These are phyloP conservation scores for Metarhizium sp. DNA, from an alignment of 2,329 filamentous ascomycete genomes.

Conservation along the genomic window DNA sequence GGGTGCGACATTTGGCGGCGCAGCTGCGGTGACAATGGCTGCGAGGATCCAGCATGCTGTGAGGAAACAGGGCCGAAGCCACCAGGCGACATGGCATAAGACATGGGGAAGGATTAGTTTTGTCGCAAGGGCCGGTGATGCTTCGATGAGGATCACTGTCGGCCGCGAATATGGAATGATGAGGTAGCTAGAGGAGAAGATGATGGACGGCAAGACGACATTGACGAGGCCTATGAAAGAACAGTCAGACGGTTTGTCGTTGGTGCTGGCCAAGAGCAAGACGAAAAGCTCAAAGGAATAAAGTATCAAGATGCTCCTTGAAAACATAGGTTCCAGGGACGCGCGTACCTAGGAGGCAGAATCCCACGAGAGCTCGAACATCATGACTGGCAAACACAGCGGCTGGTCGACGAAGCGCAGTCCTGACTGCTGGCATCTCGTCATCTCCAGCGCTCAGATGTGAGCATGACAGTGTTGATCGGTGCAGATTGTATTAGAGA, in stretches of 20 bases:
- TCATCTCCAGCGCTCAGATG: background rate
- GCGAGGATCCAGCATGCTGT: conserved; percentile 19
- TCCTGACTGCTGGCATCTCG: background rate
- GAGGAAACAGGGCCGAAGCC: conserved; percentile 17
- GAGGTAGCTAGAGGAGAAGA: conserved; percentile 24
- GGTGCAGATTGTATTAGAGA: too few species aligned
- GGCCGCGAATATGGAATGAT: conserved; percentile 23
- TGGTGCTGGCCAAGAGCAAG: too few species aligned
- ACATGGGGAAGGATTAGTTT: conserved; percentile 20
- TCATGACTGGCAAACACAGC: background rate
- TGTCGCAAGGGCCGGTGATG: conserved; percentile 18
- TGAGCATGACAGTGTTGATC: background rate
- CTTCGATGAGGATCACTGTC: conserved; percentile 21
- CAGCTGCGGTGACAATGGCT: conserved; percentile 15
- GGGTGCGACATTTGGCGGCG: conserved; percentile 24
- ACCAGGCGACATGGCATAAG: conserved; percentile 18
- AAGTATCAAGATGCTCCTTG: too few species aligned
- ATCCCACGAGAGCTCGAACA: background rate
- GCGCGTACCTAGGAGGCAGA: background rate
- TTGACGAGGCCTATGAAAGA: conserved; percentile 19
- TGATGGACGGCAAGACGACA: conserved; percentile 18
- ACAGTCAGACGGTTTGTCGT: background rate
- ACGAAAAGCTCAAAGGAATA: too few species aligned
- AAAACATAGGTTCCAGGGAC: too few species aligned
- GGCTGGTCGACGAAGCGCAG: background rate